Evolutionary conservation across 2,329 filamentous ascomycete species (phyloP).

Genomic region (Pochonia chlamydosporia): DNA sequence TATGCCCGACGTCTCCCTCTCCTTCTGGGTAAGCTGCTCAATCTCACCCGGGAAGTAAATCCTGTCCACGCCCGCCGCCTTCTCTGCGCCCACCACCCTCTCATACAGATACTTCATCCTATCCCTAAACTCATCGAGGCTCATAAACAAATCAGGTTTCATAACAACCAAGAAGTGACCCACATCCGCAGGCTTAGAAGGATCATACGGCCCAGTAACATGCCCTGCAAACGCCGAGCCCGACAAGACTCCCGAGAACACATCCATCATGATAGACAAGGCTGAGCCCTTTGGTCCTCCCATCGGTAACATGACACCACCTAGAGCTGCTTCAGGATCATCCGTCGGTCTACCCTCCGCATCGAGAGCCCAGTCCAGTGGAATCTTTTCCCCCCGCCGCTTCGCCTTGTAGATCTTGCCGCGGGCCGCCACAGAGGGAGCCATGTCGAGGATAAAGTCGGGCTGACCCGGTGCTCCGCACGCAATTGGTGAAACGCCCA

Average conservation of each 20-base stretch:
- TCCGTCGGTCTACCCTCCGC: constrained; percentile 62
- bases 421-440: constrained; percentile 62
- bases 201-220: constrained; percentile 72
- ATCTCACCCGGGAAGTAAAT: constrained; percentile 59
- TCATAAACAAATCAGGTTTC: constrained; percentile 71
- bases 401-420: constrained; percentile 69
- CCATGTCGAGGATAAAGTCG: constrained; percentile 70
- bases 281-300: constrained; percentile 78
- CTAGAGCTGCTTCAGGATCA: constrained; percentile 64
- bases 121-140: constrained; percentile 60
- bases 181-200: constrained; percentile 61
- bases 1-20: constrained; percentile 49
- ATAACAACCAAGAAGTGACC: constrained; percentile 70
- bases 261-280: constrained; percentile 80
- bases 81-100: constrained; percentile 47
- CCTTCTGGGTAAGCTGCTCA: constrained; percentile 48
- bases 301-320: constrained; percentile 81
- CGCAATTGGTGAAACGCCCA: constrained; percentile 70
- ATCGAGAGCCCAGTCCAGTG: constrained; percentile 69
- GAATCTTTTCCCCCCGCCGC: constrained; percentile 63
- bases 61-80: constrained; percentile 48
- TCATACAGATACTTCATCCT: constrained; percentile 53
- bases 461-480: constrained; percentile 63
- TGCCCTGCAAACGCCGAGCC: constrained; percentile 73
- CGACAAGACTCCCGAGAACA: constrained; percentile 74